phyloP scores from a whole-genome alignment of 164 flowering plant species.

The Houttuynia cordata region DNA sequence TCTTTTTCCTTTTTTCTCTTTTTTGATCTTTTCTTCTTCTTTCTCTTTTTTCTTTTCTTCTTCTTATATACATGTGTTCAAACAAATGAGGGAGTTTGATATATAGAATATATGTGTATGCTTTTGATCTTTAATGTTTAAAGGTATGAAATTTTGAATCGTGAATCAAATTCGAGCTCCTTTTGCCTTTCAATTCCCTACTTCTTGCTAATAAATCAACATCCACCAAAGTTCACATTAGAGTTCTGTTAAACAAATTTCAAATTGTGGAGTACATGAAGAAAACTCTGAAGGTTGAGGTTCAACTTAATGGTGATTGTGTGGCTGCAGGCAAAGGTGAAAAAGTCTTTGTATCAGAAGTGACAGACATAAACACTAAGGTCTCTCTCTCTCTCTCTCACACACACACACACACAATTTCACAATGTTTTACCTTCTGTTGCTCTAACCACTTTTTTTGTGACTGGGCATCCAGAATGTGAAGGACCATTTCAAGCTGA shows the following conservation, averaged over 20 bases:
- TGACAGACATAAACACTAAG: conserved; percentile 4
- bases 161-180: too few species aligned
- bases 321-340: conserved; percentile 8
- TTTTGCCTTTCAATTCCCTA: too few species aligned
- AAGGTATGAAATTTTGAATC: conserved; percentile 4
- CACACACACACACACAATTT: too few species aligned
- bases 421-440: too few species aligned
- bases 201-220: too few species aligned
- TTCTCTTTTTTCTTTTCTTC: too few species aligned
- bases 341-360: background rate
- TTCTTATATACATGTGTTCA: conserved; percentile 10
- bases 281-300: too few species aligned
- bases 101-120: conserved; percentile 18
- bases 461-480: background rate
- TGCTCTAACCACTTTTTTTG: background rate
- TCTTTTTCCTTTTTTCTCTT: conserved; percentile 3
- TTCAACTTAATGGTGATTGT: conserved; percentile 1
- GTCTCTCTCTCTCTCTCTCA: conserved; percentile 9
- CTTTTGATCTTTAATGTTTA: conserved; percentile 9
- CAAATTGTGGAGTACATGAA: too few species aligned
- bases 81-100: conserved; percentile 15
- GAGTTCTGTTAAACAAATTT: too few species aligned
- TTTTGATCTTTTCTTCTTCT: background rate
- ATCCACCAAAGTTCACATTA: too few species aligned
- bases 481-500: background rate